Evolutionary conservation across 2,329 filamentous ascomycete genomes (phyloP).

Genomic region (Neospermospora avenae): DNA sequence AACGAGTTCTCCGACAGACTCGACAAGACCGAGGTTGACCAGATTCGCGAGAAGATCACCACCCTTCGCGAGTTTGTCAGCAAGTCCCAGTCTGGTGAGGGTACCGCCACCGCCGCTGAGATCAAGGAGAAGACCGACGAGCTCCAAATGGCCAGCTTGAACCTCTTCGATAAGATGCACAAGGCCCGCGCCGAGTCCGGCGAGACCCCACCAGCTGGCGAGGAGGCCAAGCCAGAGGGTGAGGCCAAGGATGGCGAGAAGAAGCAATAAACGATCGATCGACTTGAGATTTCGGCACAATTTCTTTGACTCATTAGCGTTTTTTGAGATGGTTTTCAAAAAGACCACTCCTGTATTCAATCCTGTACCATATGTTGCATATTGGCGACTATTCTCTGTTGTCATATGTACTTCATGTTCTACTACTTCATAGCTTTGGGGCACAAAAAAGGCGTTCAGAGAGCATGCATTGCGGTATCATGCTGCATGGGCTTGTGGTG

Average conservation of each 20-base stretch:
- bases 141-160: constrained; percentile 91
- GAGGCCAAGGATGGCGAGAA: constrained; percentile 70
- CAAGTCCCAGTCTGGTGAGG: constrained; percentile 93
- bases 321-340: constrained; percentile 32
- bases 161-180: constrained; percentile 99
- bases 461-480: constrained; percentile 29
- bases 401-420: constrained; percentile 33
- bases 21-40: constrained; percentile 92
- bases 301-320: constrained; percentile 30
- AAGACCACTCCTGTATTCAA: constrained; percentile 33
- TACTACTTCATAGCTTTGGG: constrained; percentile 36
- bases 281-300: constrained; percentile 17
- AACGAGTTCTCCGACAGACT: constrained; percentile 96
- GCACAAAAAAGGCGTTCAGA: constrained; percentile 34
- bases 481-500: constrained; percentile 29
- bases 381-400: constrained; percentile 35
- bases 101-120: constrained; percentile 78
- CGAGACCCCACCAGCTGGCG: constrained; percentile 47
- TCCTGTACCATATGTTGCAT: constrained; percentile 36
- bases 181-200: constrained; percentile 75
- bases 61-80: constrained; percentile 83
- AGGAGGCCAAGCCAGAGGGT: constrained; percentile 46
- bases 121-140: constrained; percentile 99
- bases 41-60: constrained; percentile 90
- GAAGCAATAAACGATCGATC: constrained; percentile 53